phyloP scores from a whole-genome alignment of 129 eudicot species.

The Ambrosia trifida region DNA sequence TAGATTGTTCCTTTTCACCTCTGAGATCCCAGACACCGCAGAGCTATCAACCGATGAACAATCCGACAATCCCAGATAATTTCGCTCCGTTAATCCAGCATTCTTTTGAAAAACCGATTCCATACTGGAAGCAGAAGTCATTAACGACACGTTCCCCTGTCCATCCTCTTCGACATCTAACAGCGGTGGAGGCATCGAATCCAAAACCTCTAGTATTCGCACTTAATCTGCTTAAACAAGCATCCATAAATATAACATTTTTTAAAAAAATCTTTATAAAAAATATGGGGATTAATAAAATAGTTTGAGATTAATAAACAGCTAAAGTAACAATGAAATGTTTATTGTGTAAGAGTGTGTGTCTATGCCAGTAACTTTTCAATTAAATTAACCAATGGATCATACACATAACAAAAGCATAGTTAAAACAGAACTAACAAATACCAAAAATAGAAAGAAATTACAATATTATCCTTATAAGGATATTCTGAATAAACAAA shows the following conservation, averaged over 20 bases:
- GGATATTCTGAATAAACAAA: constrained; percentile 19
- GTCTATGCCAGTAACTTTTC: constrained; percentile 8
- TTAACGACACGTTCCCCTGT: constrained; percentile 43
- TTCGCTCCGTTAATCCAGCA: constrained; percentile 54
- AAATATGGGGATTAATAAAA: too few species aligned
- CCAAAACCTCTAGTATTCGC: constrained; percentile 14
- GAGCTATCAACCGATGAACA: constrained; percentile 82
- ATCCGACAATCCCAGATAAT: constrained; percentile 80
- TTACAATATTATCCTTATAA: constrained; percentile 2
- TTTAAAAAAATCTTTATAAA: not conserved
- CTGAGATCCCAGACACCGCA: constrained; percentile 37
- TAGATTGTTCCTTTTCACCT: constrained; percentile 48
- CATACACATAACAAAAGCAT: constrained; percentile 24
- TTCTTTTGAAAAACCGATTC: constrained; percentile 49
- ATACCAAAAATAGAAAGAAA: not conserved
- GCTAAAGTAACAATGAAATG: constrained; percentile 7
- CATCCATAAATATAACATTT: not conserved
- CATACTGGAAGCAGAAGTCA: constrained; percentile 53
- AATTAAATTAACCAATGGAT: not conserved
- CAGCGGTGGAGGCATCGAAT: constrained; percentile 71
- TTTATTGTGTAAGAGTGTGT: constrained; percentile 17
- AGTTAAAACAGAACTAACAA: constrained; percentile 14
- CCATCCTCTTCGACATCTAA: constrained; percentile 67
- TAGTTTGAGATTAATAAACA: too few species aligned
- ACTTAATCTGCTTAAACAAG: constrained; percentile 30